A percentile compares a stretch with the other conserved stretches of the same genome.
phyloP scores from a whole-genome alignment of 2,329 filamentous ascomycete genomes.

The Penicillium sp. region DNA sequence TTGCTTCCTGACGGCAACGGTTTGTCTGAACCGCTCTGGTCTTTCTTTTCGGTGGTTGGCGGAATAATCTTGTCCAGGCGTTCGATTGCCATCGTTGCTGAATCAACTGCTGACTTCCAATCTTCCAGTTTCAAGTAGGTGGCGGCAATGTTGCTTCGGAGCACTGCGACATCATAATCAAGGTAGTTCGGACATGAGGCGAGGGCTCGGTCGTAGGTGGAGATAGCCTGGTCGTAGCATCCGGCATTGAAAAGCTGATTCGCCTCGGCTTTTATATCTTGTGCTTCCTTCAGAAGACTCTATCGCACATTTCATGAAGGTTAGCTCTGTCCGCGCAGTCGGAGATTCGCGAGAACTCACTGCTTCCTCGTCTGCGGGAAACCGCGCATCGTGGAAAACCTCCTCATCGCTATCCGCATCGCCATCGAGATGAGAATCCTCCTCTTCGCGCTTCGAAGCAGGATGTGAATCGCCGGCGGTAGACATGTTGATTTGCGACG shows the following conservation, averaged over 20 bases:
- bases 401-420: conserved; percentile 38
- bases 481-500: conserved; percentile 15
- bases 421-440: conserved; percentile 11
- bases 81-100: conserved; percentile 68
- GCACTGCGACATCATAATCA: conserved; percentile 79
- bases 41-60: conserved; percentile 27
- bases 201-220: conserved; percentile 75
- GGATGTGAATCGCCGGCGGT: neutral
- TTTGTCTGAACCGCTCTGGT: conserved; percentile 16
- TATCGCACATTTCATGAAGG: conserved; percentile 29
- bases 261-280: conserved; percentile 66
- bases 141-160: conserved; percentile 83
- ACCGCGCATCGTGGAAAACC: conserved; percentile 41
- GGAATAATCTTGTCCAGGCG: conserved; percentile 60
- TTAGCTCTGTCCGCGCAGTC: conserved; percentile 1
- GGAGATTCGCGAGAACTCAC: conserved; percentile 26
- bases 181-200: conserved; percentile 75
- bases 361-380: conserved; percentile 46
- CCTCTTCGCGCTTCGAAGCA: conserved; percentile 2
- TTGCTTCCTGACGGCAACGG: conserved; percentile 8
- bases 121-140: conserved; percentile 79
- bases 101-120: conserved; percentile 75
- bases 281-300: conserved; percentile 66
- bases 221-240: conserved; percentile 71
- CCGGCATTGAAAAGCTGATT: conserved; percentile 72